These are phyloP conservation scores for Tritrichomonas foetus DNA, from an alignment of 208 protist genomes.

Conservation along the genomic window DNA sequence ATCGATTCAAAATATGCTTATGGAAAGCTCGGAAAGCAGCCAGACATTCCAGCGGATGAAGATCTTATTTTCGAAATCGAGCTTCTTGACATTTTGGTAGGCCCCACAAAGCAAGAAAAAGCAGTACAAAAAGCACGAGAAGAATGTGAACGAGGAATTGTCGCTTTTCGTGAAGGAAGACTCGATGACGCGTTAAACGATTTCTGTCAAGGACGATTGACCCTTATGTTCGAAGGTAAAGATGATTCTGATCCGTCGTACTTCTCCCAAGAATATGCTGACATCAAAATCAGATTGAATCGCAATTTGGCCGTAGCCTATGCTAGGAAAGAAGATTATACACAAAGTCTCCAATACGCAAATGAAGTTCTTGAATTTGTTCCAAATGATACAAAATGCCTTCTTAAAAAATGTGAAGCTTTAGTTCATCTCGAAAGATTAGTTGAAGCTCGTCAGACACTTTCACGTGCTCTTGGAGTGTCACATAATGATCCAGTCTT, in stretches of 20 bases:
- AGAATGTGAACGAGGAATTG: neutral
- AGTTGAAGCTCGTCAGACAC: neutral
- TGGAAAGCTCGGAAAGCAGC: neutral
- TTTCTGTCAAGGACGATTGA: neutral
- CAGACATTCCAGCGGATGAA: neutral
- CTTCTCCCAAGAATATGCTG: neutral
- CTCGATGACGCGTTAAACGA: neutral
- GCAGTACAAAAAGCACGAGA: neutral
- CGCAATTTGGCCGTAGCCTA: neutral
- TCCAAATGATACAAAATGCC: neutral
- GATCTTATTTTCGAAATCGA: neutral
- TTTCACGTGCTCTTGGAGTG: neutral
- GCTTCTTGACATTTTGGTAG: neutral
- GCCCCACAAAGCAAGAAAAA: neutral
- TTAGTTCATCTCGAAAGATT: neutral
- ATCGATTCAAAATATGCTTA: neutral
- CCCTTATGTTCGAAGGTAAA: neutral
- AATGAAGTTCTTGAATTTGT: neutral
- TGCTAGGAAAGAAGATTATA: neutral
- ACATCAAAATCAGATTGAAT: neutral
- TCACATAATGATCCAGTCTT: neutral
- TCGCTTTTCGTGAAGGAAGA: neutral
- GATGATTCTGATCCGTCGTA: neutral
- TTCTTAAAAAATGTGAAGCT: neutral
- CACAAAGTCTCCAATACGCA: neutral